Evolutionary conservation across 2,329 filamentous ascomycete species (phyloP).

Genomic region (Alternaria sp.): DNA sequence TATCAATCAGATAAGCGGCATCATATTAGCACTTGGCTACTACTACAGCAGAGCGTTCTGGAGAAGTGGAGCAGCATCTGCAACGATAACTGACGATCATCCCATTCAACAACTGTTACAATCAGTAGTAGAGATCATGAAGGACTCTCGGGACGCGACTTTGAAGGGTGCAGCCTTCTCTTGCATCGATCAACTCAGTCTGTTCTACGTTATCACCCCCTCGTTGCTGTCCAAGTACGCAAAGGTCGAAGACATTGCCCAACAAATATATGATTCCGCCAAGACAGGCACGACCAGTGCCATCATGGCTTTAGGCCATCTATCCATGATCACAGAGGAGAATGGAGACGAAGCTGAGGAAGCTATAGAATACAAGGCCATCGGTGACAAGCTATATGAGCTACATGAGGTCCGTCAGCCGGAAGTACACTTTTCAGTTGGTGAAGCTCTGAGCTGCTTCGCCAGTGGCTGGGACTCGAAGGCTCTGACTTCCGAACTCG

Average conservation of each 20-base stretch:
- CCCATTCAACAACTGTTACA: conserved; percentile 52
- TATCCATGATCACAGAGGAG: conserved; percentile 68
- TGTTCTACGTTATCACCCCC: conserved; percentile 62
- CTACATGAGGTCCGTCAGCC: conserved; percentile 84
- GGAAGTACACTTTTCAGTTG: conserved; percentile 88
- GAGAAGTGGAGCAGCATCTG: conserved; percentile 47
- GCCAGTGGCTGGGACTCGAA: conserved; percentile 84
- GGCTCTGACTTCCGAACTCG: conserved; percentile 74
- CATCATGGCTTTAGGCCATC: conserved; percentile 78
- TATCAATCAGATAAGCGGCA: conserved; percentile 65
- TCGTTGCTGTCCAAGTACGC: conserved; percentile 40
- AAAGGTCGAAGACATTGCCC: conserved; percentile 59
- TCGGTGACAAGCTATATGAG: conserved; percentile 73
- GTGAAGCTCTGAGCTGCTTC: conserved; percentile 82
- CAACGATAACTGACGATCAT: conserved; percentile 38
- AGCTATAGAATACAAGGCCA: conserved; percentile 53
- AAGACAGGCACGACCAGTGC: conserved; percentile 83
- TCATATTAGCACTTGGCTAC: conserved; percentile 64
- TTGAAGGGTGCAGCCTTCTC: conserved; percentile 64
- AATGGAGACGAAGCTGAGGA: conserved; percentile 44
- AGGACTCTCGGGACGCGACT: conserved; percentile 60
- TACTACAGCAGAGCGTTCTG: conserved; percentile 63
- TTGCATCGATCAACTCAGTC: conserved; percentile 66
- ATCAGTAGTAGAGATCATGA: conserved; percentile 59
- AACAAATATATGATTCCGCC: conserved; percentile 69